Conservation (phyloP, 1,284 basidiomycete genomes). For the Moesziomyces sp. region DNA sequence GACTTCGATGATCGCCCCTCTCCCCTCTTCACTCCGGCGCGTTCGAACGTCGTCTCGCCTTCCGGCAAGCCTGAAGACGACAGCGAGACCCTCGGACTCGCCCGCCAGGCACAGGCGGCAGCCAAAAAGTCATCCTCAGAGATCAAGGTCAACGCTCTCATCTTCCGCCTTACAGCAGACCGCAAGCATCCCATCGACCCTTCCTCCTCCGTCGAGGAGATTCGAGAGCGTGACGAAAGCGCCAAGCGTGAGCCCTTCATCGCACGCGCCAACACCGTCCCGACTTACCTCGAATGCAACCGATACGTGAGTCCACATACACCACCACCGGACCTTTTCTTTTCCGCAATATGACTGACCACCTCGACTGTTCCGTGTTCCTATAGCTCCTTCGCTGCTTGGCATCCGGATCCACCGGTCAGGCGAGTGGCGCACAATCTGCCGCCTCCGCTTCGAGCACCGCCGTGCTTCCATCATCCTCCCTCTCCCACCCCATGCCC, state of each 20-base stretch:
- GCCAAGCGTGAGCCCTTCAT: conserved; percentile 72
- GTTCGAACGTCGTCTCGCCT: conserved; percentile 23
- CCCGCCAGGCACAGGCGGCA: conserved; percentile 9
- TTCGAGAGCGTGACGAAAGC: conserved; percentile 31
- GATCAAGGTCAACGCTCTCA: conserved; percentile 32
- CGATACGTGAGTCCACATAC: conserved; percentile 72
- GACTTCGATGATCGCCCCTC: conserved; percentile 27
- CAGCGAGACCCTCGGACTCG: conserved; percentile 3
- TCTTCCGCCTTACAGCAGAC: conserved; percentile 38
- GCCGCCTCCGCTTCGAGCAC: conserved; percentile 1
- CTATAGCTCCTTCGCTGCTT: conserved; percentile 33
- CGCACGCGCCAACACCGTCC: conserved; percentile 83
- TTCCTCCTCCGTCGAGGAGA: conserved; percentile 26
- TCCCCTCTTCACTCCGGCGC: conserved; percentile 36
- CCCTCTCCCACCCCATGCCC: conserved; percentile 45
- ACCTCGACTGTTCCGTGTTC: not conserved
- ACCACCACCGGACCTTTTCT: not conserved
- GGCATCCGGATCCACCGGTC: conserved; percentile 14
- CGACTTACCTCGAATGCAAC: conserved; percentile 84
- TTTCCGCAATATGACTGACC: not conserved
- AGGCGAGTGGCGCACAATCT: conserved; percentile 14
- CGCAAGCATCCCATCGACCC: conserved; percentile 44
- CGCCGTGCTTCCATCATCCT: conserved; percentile 6
- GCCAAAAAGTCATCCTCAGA: conserved; percentile 30
- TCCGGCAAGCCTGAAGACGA: conserved; percentile 8